phyloP scores from a whole-genome alignment of 2,329 filamentous ascomycete genomes.

The Myriosclerotinia duriaeana region DNA sequence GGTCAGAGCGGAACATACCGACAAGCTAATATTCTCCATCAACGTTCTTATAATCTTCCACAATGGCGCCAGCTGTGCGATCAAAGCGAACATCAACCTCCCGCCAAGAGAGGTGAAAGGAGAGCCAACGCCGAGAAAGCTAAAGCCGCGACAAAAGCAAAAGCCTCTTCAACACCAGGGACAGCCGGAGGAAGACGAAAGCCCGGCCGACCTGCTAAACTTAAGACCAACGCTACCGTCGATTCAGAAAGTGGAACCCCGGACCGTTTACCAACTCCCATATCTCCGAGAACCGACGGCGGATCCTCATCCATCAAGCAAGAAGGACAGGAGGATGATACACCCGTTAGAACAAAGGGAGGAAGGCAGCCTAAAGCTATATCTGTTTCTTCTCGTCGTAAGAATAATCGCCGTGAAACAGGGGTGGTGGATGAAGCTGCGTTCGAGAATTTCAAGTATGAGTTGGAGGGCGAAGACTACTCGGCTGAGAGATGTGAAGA shows the following conservation, averaged over 20 bases:
- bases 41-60: constrained; percentile 91
- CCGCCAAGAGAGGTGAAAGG: constrained; percentile 81
- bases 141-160: constrained; percentile 39
- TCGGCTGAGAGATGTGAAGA: constrained; percentile 91
- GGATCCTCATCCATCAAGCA: constrained; percentile 40
- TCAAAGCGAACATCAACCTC: constrained; percentile 93
- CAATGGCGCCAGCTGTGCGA: constrained; percentile 95
- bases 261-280: constrained; percentile 52
- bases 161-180: constrained; percentile 26
- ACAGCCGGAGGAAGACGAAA: constrained; percentile 28
- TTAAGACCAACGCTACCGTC: constrained; percentile 30
- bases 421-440: constrained; percentile 84
- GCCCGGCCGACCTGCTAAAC: constrained; percentile 32
- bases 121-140: constrained; percentile 50
- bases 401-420: constrained; percentile 78
- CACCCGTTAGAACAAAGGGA: constrained; percentile 42
- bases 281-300: constrained; percentile 48
- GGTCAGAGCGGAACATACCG: constrained; percentile 93
- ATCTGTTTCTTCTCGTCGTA: constrained; percentile 81
- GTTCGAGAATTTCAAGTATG: constrained; percentile 89
- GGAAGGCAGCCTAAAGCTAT: constrained; percentile 53
- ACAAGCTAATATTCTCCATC: constrained; percentile 95
- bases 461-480: constrained; percentile 80
- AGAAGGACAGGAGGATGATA: constrained; percentile 47
- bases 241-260: constrained; percentile 45